Conservation (phyloP, 2,329 filamentous ascomycete species). For the Sarocladium kiliense region DNA sequence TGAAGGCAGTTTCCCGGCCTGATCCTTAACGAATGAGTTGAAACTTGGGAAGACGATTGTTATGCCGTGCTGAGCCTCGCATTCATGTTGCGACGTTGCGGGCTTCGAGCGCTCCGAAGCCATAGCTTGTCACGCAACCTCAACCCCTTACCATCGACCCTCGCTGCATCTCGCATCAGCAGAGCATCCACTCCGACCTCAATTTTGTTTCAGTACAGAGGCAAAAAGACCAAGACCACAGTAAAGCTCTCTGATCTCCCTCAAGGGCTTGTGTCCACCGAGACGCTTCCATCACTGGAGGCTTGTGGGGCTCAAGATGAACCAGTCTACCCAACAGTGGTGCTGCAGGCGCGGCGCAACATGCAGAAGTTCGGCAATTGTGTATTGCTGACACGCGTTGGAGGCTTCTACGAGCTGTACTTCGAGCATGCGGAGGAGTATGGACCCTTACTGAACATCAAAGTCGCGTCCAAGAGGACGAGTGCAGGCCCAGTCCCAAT, state of each 20-base stretch:
- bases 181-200: not conserved
- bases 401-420: slow-evolving; percentile 96
- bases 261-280: slow-evolving; percentile 37
- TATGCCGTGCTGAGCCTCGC: no score
- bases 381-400: slow-evolving; percentile 85
- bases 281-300: slow-evolving; percentile 30
- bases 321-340: slow-evolving; percentile 74
- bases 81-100: not conserved
- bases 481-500: slow-evolving; percentile 76
- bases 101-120: not conserved
- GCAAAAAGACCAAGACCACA: slow-evolving; percentile 51
- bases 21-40: no score
- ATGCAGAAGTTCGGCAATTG: slow-evolving; percentile 90
- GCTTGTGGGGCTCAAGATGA: slow-evolving; percentile 34
- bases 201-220: slow-evolving; percentile 24
- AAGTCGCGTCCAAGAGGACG: slow-evolving; percentile 78
- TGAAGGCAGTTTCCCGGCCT: no score
- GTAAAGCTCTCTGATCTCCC: slow-evolving; percentile 53
- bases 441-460: slow-evolving; percentile 80
- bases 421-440: slow-evolving; percentile 92
- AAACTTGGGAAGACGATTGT: no score
- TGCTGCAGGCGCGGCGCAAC: slow-evolving; percentile 81
- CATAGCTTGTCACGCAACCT: not conserved
- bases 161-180: not conserved
- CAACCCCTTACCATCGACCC: not conserved